Base-by-base conservation (phyloP, 2,329 filamentous ascomycete genomes). In the Knoxdaviesia capensis region DNA sequence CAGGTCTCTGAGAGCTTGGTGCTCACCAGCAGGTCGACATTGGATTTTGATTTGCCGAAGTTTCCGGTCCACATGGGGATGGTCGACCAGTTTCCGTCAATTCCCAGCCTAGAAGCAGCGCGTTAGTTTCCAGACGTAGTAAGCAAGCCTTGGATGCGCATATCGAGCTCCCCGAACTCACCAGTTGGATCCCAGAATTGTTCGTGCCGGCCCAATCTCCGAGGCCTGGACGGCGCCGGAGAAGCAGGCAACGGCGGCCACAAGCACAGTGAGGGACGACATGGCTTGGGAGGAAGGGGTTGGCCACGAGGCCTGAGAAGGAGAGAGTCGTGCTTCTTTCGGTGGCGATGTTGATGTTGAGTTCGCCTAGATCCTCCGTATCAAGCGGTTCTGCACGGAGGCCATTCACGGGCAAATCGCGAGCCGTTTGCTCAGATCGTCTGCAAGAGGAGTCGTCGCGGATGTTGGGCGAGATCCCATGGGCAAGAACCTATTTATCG, bases 81-180 rank as follows among this genome's bases (percentile, higher is more conserved):
- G 6, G 77, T 72, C 10, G 79, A 84, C 81, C 81, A 87, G 47
- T 67, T 67, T 7, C 79, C 79, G 53, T 83, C 78, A 48, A 70
- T 65, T 39, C 75, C 75, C 46, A 71, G 66, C 72, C 71, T 75
- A 37, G 20, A 34, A 5, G 7, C 30, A 39, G 10, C 9, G 29
- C 20, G 32, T 43, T 34, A 40, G 37, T 36, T 29, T 40, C 28
- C 5, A 5, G 20, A 31, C 33, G 38, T 3, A n/a, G 38, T 29
- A 9, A 5, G 7, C n/a, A 11, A 40, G 1, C 7, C 30, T 31
- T 11, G 30, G 10, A n/a, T 40, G 20, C 8, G 30, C 20, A 33
- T 29, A 8, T 9, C 31, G 10, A 9, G 9, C 20, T 5, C 10
- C 28, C 35, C 35, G 1, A 6, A 42, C 42, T 30, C 30, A 43